Evolutionary conservation across 805 yeast genomes (phyloP).

Genomic region (Schwanniomyces vanrijiae): DNA sequence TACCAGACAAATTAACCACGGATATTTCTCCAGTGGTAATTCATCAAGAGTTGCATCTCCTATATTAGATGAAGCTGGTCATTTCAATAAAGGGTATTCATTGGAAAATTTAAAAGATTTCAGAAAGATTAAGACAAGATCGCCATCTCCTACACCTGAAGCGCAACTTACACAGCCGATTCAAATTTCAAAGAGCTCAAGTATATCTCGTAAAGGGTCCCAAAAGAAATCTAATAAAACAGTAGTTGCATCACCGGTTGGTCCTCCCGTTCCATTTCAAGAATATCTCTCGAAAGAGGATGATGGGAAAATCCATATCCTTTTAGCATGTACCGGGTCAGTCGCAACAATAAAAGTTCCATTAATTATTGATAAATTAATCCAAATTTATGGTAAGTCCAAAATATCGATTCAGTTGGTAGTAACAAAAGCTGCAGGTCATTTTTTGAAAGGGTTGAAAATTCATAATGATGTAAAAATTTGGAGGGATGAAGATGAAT

Average conservation of each 20-base stretch:
- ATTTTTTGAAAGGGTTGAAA: constrained; percentile 57
- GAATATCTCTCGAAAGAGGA: constrained; percentile 70
- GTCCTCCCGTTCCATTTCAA: constrained; percentile 73
- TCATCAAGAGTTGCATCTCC: constrained; percentile 21
- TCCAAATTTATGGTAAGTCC: constrained; percentile 68
- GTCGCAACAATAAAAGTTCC: constrained; percentile 97
- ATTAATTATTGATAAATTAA: constrained; percentile 79
- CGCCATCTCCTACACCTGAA: constrained; percentile 6
- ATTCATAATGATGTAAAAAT: constrained; percentile 69
- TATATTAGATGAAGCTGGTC: constrained; percentile 11
- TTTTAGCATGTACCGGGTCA: constrained; percentile 92
- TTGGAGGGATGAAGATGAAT: constrained; percentile 94
- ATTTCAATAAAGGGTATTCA: constrained; percentile 6
- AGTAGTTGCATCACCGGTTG: constrained; percentile 54
- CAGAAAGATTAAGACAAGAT: neutral
- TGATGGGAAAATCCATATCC: constrained; percentile 82
- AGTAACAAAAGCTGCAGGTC: constrained; percentile 82
- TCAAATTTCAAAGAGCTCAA: constrained; percentile 10
- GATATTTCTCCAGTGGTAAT: constrained; percentile 7
- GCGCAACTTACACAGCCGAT: constrained; percentile 19
- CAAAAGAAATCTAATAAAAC: constrained; percentile 47
- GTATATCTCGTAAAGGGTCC: constrained; percentile 20
- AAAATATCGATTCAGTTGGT: constrained; percentile 82
- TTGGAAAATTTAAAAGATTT: constrained; percentile 1
- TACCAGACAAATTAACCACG: constrained; percentile 2